Conservation (phyloP, 139 green algal species). For the Cymbomonas tetramitiformis region DNA sequence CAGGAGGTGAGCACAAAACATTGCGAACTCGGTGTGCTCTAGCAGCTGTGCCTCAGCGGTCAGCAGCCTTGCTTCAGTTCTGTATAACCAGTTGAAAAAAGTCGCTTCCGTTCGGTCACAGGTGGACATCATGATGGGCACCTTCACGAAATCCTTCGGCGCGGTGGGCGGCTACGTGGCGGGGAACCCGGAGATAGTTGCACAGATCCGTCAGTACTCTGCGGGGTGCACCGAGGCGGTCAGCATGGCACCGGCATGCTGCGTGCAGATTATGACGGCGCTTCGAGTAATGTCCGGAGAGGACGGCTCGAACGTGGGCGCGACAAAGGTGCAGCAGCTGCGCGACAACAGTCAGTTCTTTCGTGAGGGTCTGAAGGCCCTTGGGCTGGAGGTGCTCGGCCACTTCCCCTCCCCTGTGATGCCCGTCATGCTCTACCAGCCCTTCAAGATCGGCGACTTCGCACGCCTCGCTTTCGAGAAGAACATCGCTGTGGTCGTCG, state of each 20-base stretch:
- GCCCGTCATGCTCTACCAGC: constrained; percentile 92
- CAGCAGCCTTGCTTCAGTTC: too few species aligned
- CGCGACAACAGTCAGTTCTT: constrained; percentile 88
- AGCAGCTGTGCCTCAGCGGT: too few species aligned
- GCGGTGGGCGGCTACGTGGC: constrained; percentile 74
- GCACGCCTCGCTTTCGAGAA: constrained; percentile 53
- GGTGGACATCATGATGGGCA: constrained; percentile 99
- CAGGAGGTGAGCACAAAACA: too few species aligned
- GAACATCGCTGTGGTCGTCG: constrained; percentile 78
- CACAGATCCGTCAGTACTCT: constrained; percentile 49
- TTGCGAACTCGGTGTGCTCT: too few species aligned
- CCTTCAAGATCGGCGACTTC: constrained; percentile 59
- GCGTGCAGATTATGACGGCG: constrained; percentile 48
- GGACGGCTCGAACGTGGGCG: constrained; percentile 43
- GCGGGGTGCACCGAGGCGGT: constrained; percentile 69
- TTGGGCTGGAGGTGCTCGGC: constrained; percentile 81
- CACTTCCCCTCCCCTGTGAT: constrained; percentile 89
- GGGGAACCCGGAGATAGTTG: constrained; percentile 37
- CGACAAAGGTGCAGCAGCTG: constrained; percentile 66
- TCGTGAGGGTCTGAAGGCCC: constrained; percentile 44
- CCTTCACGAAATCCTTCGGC: constrained; percentile 98
- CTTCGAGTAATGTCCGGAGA: constrained; percentile 55
- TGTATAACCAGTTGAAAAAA: too few species aligned
- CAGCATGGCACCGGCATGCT: constrained; percentile 66
- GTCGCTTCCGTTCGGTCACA: too few species aligned